Base-by-base conservation (phyloP, 306 rosid species). In the Glycine soja region DNA sequence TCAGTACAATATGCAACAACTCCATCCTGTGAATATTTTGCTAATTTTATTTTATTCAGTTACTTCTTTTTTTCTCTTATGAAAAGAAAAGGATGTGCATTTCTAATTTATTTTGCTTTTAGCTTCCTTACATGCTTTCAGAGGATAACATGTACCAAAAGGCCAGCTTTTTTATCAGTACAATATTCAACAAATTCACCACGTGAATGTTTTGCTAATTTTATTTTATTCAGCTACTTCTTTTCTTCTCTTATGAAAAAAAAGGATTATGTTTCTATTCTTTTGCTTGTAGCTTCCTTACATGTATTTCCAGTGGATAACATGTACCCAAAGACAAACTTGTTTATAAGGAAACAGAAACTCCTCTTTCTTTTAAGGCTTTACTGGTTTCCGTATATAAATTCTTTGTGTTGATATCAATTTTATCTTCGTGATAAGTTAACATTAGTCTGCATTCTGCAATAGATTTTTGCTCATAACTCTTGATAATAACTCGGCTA, bases 361-460 rank as follows among this genome's bases (percentile, higher is more conserved):
- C 10, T 42, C 10, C 6, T 68, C 13, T 36, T 63, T 58, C 19
- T 19, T 68, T 6, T 59, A 57, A 53, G 2, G 56, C 65, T 57
- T 65, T 43, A 43, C 47, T 7, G 7, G 43, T 48, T 82, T 5
- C 43, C 66, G 61, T 30, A 8, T n/a, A 58, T 59, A 50, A 57
- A 45, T 72, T 74, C 46, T 53, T 67, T 74, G 36, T 40, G 80
- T 74, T 43, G 68, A 52, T 82, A 80, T 72, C 70, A 19, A 45
- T 51, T 75, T 54, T 56, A 42, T 51, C 52, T 68, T 74, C 69
- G 72, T 74, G 16, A 16, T 72, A 70, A 51, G 52, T 19, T 74
- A 72, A 68, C 53, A 58, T 24, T 48, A 82, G 45, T 64, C 14
- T 69, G 72, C n/a, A 36, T 70, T 32, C 18, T 80, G 56, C 65